A percentile compares a stretch with the other conserved stretches of the same genome.
Evolutionary conservation across 345 rosid genomes (phyloP).

Genomic region (Gynandropsis gynandra): DNA sequence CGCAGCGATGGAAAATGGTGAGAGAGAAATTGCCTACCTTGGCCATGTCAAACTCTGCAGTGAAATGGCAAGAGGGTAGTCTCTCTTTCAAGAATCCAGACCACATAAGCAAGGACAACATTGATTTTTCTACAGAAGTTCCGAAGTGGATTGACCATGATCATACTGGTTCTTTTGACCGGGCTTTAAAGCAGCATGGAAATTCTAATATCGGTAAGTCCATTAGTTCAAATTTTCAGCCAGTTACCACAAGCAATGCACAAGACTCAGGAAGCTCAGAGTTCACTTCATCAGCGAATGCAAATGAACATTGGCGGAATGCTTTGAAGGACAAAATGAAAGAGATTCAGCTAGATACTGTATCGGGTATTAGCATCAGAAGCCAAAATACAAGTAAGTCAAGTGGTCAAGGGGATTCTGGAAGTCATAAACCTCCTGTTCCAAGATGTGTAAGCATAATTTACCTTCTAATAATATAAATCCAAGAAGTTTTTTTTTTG

Average conservation of each 20-base stretch:
- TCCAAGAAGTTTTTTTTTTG: too few relatives aligned
- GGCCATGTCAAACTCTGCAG: conserved; percentile 29
- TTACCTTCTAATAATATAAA: not conserved
- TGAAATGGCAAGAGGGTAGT: conserved; percentile 33
- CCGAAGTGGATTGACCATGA: conserved; percentile 24
- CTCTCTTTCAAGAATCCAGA: conserved; percentile 18
- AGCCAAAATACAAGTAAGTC: conserved; percentile 8
- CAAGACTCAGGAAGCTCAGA: conserved; percentile 31
- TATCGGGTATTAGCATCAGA: conserved; percentile 25
- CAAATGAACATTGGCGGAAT: conserved; percentile 25
- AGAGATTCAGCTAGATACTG: conserved; percentile 25
- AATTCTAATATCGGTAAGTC: not conserved
- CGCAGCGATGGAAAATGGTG: conserved; percentile 27
- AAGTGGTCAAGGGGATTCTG: conserved; percentile 24
- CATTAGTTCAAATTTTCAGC: conserved; percentile 22
- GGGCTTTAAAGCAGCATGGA: not conserved
- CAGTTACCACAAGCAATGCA: conserved; percentile 29
- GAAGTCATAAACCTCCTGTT: conserved; percentile 23
- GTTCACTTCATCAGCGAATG: conserved; percentile 25
- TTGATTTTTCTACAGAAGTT: conserved; percentile 19
- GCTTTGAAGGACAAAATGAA: conserved; percentile 18
- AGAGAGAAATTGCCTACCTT: conserved; percentile 37
- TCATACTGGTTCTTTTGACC: conserved; percentile 23
- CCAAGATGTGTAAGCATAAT: conserved; percentile 37
- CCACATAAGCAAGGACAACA: conserved; percentile 13